A percentile compares a stretch with the other conserved stretches of the same genome.
Evolutionary conservation across 768 basidiomycete genomes (phyloP).

Genomic region (Rubroboletus pulcherrimus): DNA sequence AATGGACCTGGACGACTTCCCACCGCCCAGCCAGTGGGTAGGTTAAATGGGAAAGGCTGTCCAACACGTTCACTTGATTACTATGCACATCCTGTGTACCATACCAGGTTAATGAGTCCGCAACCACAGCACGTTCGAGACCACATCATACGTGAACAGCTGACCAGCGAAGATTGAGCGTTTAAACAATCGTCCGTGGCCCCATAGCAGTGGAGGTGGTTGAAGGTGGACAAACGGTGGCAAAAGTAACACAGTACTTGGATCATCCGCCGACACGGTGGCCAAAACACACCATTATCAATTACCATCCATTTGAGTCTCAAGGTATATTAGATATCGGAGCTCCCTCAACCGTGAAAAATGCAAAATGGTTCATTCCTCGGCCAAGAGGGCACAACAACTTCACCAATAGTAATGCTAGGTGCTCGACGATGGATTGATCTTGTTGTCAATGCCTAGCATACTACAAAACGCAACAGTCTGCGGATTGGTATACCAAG

Average conservation of each 20-base stretch:
- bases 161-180: background rate
- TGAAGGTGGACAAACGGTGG: too few species aligned
- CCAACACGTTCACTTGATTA: too few species aligned
- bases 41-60: background rate
- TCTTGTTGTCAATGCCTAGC: slow-evolving; percentile 74
- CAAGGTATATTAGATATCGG: background rate
- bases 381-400: background rate
- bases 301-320: background rate
- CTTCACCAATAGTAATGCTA: background rate
- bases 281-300: too few species aligned
- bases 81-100: background rate
- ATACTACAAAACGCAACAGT: slow-evolving; percentile 82
- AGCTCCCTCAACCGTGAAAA: background rate
- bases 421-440: slow-evolving; percentile 35
- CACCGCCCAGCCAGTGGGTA: background rate
- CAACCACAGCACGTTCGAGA: background rate
- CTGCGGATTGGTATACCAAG: slow-evolving; percentile 83
- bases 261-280: too few species aligned
- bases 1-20: background rate
- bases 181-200: too few species aligned
- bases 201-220: too few species aligned
- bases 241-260: too few species aligned
- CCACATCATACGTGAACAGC: background rate
- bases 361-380: background rate
- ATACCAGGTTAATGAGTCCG: background rate